Conservation (phyloP, 2,329 filamentous ascomycete species). For the Aspergillus fumigatus region DNA sequence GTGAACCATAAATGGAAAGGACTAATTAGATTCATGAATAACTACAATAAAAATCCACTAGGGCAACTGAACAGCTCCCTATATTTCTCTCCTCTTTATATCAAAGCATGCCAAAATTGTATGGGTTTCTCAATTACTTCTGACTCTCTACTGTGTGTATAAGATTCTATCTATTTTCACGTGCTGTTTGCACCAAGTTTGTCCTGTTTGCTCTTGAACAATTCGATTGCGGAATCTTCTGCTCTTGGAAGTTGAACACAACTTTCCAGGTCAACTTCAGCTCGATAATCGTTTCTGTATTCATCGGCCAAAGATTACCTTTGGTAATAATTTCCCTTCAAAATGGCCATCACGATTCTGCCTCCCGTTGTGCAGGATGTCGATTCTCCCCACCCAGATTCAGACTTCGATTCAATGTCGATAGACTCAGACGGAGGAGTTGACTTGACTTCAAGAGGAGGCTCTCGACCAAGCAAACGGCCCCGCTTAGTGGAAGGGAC, state of each 20-base stretch:
- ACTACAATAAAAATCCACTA: neutral
- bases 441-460: conserved; percentile 23
- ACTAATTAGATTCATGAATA: neutral
- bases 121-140: neutral
- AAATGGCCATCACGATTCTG: conserved; percentile 58
- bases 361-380: conserved; percentile 43
- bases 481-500: conserved; percentile 25
- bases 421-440: conserved; percentile 42
- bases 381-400: conserved; percentile 28
- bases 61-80: too few species aligned
- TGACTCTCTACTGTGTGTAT: too few species aligned
- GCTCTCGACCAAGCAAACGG: conserved; percentile 36
- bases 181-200: conserved; percentile 12
- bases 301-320: neutral
- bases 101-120: neutral
- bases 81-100: too few species aligned
- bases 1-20: neutral
- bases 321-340: neutral
- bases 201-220: conserved; percentile 14
- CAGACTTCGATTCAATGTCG: conserved; percentile 49
- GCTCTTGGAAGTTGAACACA: neutral
- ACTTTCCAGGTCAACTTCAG: neutral
- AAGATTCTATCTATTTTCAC: neutral
- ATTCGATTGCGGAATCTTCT: conserved; percentile 6
- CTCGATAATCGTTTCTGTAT: neutral